Evolutionary conservation across 495 filamentous ascomycete species (phyloP), one percentile per base, ranked within the genome.

Genomic region (Pyronema domesticum): DNA sequence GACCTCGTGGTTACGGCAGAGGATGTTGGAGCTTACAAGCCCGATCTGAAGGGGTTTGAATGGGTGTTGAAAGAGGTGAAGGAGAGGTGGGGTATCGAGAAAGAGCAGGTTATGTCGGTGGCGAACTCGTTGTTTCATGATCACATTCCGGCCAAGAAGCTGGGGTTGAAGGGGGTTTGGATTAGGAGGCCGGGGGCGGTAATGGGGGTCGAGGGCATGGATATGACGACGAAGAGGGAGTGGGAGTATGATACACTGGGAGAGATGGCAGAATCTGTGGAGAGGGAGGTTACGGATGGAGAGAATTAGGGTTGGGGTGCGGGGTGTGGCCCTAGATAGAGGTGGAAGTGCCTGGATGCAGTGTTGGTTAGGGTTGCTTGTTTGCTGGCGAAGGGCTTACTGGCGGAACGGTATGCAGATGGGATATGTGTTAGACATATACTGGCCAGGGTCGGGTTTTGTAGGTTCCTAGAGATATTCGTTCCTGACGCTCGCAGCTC

Each of bases 1-100:
- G 82, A 86, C 59, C 73, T 74, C 11, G 70, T 86, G 17, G 79
- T 81, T 65, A 87, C 84, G 13, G 85, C 85, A 7, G 73, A 88
- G 69, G 75, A 81, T 42, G 76, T 89, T 36, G 83, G 85, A 8
- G 71, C 69, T 7, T 91, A 89, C 65, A 91, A 89, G 70, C 86
- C 86, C 0, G 70, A 73, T 54, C 61, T 69, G 36, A 55, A 56
- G 35, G 88, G 86, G 58, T 94, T 89, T 59, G 65, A 72, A 51
- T 83, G 82, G 55, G 65, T 87, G 66, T 69, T 85, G 18, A 49
- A 55, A 11, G 70, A 74, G 8, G 72, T 77, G 14, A 66, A 74
- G 61, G 55, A 59, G n/a, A 72, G 76, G 7, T 76, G 85, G 55
- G 80, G 74, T 0, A 65, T 76, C 6, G 68, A 71, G 18, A 70